Percentiles rank a stretch among this genome's conserved stretches.
These are phyloP conservation scores for Sarcomyxa edulis DNA, from an alignment of 768 basidiomycete genomes.

Conservation along the genomic window DNA sequence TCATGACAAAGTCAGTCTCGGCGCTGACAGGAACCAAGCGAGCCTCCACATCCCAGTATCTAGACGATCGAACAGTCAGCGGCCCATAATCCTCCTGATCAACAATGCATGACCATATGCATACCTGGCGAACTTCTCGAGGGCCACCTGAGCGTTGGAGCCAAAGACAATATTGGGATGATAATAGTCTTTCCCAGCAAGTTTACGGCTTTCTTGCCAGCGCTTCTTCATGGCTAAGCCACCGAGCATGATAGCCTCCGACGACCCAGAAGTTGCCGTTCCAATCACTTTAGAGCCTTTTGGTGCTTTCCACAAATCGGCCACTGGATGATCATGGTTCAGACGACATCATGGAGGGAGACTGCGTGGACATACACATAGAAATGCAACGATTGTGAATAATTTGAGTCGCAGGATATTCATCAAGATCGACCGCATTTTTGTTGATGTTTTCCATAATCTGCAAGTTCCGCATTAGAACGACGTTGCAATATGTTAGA, in stretches of 20 bases:
- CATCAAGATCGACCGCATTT: conserved; percentile 63
- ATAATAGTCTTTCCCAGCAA: conserved; percentile 46
- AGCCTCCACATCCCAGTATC: conserved; percentile 60
- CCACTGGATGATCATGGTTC: conserved; percentile 24
- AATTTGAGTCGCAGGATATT: conserved; percentile 52
- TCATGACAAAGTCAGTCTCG: conserved; percentile 45
- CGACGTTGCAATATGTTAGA: too few relatives aligned
- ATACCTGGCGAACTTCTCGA: conserved; percentile 61
- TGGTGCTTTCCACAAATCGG: conserved; percentile 62
- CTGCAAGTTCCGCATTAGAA: too few relatives aligned
- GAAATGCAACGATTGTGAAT: conserved; percentile 52
- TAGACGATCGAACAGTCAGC: conserved; percentile 4
- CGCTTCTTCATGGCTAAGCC: conserved; percentile 51
- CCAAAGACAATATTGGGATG: conserved; percentile 59
- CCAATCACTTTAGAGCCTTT: conserved; percentile 51
- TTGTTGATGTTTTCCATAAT: conserved; percentile 62
- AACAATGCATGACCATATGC: background rate
- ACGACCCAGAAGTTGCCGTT: conserved; percentile 28
- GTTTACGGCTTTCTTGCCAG: conserved; percentile 61
- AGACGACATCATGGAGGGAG: background rate
- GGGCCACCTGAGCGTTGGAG: conserved; percentile 53
- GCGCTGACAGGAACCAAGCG: conserved; percentile 41
- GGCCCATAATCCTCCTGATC: background rate
- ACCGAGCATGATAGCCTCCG: conserved; percentile 5
- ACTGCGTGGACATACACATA: conserved; percentile 33